phyloP scores from a whole-genome alignment of 2,329 filamentous ascomycete genomes.

The Calcarisporium arbuscula region DNA sequence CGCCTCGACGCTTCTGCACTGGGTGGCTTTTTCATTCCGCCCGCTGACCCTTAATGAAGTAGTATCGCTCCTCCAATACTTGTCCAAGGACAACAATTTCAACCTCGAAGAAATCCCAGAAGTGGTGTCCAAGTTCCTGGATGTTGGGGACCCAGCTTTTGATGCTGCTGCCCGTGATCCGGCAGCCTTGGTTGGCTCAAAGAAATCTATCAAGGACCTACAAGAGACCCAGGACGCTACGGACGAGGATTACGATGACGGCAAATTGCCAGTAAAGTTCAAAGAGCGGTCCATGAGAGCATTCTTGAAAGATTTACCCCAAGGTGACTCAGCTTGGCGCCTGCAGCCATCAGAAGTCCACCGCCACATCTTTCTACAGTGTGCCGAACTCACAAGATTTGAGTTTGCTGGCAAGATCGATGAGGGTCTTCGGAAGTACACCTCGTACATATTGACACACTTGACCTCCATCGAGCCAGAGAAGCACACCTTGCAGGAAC shows the following conservation, averaged over 20 bases:
- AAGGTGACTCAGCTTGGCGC: conserved; percentile 3
- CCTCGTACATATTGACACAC: conserved; percentile 12
- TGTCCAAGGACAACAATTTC: conserved; percentile 13
- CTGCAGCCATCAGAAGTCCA: conserved; percentile 16
- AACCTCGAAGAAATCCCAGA: conserved; percentile 20
- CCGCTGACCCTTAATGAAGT: conserved; percentile 17
- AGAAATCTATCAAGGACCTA: conserved; percentile 12
- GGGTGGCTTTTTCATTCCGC: conserved; percentile 19
- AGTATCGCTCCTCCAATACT: conserved; percentile 12
- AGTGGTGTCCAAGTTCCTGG: conserved; percentile 17
- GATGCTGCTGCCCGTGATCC: conserved; percentile 15
- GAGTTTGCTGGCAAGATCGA: not conserved
- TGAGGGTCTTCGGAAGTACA: conserved; percentile 8
- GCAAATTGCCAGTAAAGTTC: conserved; percentile 19
- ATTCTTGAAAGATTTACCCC: conserved; percentile 16
- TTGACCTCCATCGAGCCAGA: conserved; percentile 11
- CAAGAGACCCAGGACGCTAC: conserved; percentile 9
- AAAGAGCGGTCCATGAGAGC: conserved; percentile 22
- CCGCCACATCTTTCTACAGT: conserved; percentile 16
- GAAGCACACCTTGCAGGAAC: conserved; percentile 10
- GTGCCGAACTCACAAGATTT: conserved; percentile 10
- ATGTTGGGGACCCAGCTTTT: conserved; percentile 16
- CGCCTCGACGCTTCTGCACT: conserved; percentile 17
- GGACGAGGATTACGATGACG: conserved; percentile 19
- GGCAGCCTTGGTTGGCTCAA: conserved; percentile 2